Conservation (phyloP, 768 basidiomycete genomes). For the Psilocybe subaeruginosa region DNA sequence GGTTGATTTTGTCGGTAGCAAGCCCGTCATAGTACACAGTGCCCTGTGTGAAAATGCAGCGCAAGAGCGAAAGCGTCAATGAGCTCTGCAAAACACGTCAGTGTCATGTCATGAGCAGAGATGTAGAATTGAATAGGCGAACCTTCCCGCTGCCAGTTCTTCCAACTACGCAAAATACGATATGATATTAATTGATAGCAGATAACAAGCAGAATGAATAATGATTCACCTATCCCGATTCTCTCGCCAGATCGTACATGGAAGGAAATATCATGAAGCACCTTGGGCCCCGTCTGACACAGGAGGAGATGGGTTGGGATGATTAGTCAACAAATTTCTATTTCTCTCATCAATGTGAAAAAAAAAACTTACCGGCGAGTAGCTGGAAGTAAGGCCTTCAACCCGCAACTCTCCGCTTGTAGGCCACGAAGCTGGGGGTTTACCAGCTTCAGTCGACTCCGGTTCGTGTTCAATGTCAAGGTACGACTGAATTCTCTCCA, state of each 20-base stretch:
- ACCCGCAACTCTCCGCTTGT: conserved; percentile 57
- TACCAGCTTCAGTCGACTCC: conserved; percentile 37
- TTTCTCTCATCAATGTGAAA: neutral
- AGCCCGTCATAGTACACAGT: conserved; percentile 55
- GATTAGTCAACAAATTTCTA: neutral
- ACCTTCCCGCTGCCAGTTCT: conserved; percentile 9
- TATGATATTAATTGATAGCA: neutral
- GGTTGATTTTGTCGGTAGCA: conserved; percentile 48
- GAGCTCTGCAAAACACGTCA: conserved; percentile 25
- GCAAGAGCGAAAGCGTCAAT: conserved; percentile 52
- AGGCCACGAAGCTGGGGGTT: conserved; percentile 72
- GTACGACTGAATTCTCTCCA: conserved; percentile 75
- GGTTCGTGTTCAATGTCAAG: conserved; percentile 63
- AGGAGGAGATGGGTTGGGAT: neutral
- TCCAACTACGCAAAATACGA: neutral
- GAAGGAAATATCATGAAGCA: conserved; percentile 60
- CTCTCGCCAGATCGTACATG: conserved; percentile 57
- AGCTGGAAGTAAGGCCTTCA: conserved; percentile 57
- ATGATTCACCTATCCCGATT: neutral
- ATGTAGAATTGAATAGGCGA: too few relatives aligned
- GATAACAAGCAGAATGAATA: neutral
- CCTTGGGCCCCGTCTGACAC: conserved; percentile 47
- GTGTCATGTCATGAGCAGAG: neutral
- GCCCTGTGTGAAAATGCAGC: conserved; percentile 57
- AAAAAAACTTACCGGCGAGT: conserved; percentile 37